Conservation (phyloP, 495 filamentous ascomycete genomes). For the Neurospora sublineolata region DNA sequence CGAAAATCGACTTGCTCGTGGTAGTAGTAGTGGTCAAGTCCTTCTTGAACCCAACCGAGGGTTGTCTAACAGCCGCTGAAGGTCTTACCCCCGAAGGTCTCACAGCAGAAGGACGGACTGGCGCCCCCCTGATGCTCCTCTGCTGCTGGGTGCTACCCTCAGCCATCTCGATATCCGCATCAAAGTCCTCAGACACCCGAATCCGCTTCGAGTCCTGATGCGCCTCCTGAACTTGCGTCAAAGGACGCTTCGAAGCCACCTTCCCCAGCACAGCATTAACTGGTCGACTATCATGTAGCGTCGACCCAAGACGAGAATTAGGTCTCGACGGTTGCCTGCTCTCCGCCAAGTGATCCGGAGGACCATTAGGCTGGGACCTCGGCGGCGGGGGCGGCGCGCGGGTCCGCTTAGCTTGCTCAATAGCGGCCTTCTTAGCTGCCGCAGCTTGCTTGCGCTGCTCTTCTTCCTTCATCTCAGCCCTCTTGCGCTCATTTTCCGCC, state of each 20-base stretch:
- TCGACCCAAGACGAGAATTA: slow-evolving; percentile 31
- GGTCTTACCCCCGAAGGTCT: not conserved
- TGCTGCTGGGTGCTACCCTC: slow-evolving; percentile 17
- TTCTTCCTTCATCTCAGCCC: slow-evolving; percentile 41
- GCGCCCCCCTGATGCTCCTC: slow-evolving; percentile 58
- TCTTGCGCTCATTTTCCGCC: slow-evolving; percentile 64
- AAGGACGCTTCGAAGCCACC: slow-evolving; percentile 34
- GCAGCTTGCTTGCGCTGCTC: slow-evolving; percentile 31
- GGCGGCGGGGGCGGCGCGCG: slow-evolving; percentile 41
- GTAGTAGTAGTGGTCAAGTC: slow-evolving; percentile 24
- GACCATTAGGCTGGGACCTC: slow-evolving; percentile 37
- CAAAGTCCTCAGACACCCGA: slow-evolving; percentile 46
- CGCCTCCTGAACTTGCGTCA: slow-evolving; percentile 38
- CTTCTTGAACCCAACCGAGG: slow-evolving; percentile 53
- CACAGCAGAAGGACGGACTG: slow-evolving; percentile 57
- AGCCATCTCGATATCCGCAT: slow-evolving; percentile 31
- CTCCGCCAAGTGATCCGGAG: slow-evolving; percentile 29
- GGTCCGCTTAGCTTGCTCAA: slow-evolving; percentile 51
- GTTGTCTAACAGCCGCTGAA: not conserved
- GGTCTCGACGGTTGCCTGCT: slow-evolving; percentile 24
- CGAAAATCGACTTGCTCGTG: slow-evolving; percentile 50
- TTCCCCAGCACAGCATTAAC: slow-evolving; percentile 34
- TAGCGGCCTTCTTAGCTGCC: slow-evolving; percentile 56
- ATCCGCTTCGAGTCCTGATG: slow-evolving; percentile 44
- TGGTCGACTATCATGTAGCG: slow-evolving; percentile 32